These are phyloP conservation scores for Tolypocladium tundrense DNA, from an alignment of 2,329 filamentous ascomycete genomes.

Conservation along the genomic window DNA sequence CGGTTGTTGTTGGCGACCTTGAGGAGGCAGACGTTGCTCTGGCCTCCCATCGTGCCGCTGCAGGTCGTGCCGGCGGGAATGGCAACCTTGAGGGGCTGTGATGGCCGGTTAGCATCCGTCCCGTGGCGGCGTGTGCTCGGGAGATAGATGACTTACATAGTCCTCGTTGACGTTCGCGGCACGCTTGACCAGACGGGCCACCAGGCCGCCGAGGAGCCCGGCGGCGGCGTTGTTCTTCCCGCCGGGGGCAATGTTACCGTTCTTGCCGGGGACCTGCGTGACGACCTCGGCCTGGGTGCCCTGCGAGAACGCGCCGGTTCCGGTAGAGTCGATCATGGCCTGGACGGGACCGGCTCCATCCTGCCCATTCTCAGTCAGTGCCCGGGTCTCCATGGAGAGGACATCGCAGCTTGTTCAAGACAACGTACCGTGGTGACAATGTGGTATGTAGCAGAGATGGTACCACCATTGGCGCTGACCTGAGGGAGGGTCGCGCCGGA, in stretches of 20 bases:
- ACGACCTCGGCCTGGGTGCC: conserved; percentile 16
- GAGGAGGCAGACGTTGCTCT: conserved; percentile 27
- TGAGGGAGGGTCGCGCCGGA: conserved; percentile 29
- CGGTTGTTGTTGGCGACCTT: conserved; percentile 31
- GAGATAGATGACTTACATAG: conserved; percentile 9
- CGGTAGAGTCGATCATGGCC: conserved; percentile 27
- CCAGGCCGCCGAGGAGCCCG: not conserved
- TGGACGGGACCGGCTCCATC: conserved; percentile 28
- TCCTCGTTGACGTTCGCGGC: conserved; percentile 19
- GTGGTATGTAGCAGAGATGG: conserved; percentile 24
- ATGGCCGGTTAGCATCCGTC: not conserved
- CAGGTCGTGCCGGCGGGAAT: conserved; percentile 29
- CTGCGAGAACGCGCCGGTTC: conserved; percentile 20
- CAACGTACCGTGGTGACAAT: conserved; percentile 25
- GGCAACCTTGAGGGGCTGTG: conserved; percentile 19
- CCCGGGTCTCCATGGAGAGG: not conserved
- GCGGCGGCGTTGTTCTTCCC: not conserved
- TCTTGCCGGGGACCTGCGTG: conserved; percentile 24
- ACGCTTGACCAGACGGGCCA: conserved; percentile 12
- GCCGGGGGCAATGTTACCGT: conserved; percentile 20
- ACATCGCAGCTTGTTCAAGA: not conserved
- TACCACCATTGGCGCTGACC: conserved; percentile 21
- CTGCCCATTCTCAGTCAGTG: not conserved
- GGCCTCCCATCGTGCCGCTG: conserved; percentile 21
- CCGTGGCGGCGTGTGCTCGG: no score